Conservation (phyloP, 306 rosid genomes). For the Argentina anserina region DNA sequence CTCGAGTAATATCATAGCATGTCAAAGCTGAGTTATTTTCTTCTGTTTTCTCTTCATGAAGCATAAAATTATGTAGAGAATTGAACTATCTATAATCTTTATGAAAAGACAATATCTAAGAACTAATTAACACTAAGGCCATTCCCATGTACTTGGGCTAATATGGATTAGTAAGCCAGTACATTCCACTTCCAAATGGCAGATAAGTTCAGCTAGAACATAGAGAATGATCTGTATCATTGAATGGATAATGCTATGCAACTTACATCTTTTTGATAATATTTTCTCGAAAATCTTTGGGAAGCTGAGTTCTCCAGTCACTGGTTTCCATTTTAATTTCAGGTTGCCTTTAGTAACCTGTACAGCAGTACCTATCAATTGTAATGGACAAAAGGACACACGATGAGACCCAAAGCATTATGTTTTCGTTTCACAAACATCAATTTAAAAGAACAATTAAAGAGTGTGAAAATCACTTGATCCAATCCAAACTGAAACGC, state of each 20-base stretch:
- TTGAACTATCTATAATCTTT: not conserved
- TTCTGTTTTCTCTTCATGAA: not conserved
- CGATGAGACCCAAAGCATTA: not conserved
- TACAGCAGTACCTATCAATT: not conserved
- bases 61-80: not conserved
- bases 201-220: not conserved
- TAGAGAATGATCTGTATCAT: not conserved
- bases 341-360: not conserved
- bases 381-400: not conserved
- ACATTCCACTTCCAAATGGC: not conserved
- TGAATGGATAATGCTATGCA: slow-evolving; percentile 4
- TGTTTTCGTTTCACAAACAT: not conserved
- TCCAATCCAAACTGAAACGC: not conserved
- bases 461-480: not conserved
- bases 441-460: not conserved
- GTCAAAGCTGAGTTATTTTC: not conserved
- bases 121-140: too few species aligned
- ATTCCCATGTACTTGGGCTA: not conserved
- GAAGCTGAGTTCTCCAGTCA: slow-evolving; percentile 11
- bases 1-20: not conserved
- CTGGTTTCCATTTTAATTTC: not conserved
- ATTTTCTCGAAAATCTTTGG: not conserved
- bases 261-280: slow-evolving; percentile 11
- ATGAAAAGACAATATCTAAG: not conserved
- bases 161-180: not conserved